phyloP scores from a whole-genome alignment of 768 basidiomycete species.

The Pleurotus cornucopiae region DNA sequence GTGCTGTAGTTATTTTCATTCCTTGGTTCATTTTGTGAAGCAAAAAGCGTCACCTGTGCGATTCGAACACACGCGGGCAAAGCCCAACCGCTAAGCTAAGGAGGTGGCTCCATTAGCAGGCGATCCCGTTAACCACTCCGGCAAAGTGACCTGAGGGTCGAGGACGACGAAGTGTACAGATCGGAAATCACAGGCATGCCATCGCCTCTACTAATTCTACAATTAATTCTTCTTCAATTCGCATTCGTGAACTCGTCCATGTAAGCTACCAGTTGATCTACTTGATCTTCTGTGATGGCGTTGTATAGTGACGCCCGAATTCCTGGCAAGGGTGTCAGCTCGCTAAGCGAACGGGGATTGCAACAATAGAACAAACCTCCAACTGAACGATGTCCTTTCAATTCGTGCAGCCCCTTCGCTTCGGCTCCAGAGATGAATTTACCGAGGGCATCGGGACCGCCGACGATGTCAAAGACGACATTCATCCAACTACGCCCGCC shows the following conservation, averaged over 20 bases:
- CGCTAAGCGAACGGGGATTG: neutral
- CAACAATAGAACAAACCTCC: conserved; percentile 32
- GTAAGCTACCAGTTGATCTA: conserved; percentile 55
- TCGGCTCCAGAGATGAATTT: conserved; percentile 82
- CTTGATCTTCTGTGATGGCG: conserved; percentile 74
- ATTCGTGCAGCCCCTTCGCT: conserved; percentile 70
- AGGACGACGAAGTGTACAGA: neutral
- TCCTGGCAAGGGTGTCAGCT: conserved; percentile 31
- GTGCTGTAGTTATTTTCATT: neutral
- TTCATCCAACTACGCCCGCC: conserved; percentile 92
- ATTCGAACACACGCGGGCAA: conserved; percentile 25
- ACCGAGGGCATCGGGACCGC: conserved; percentile 66
- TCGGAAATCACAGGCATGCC: neutral
- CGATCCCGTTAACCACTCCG: conserved; percentile 25
- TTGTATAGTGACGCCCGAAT: conserved; percentile 88
- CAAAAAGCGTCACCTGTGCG: conserved; percentile 20
- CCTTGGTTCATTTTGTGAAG: neutral
- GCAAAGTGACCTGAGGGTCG: conserved; percentile 17
- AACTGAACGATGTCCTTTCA: conserved; percentile 89
- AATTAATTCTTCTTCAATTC: neutral
- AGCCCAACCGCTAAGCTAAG: conserved; percentile 16
- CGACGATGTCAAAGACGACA: conserved; percentile 72
- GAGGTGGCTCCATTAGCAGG: conserved; percentile 16
- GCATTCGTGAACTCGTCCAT: conserved; percentile 47
- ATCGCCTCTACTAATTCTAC: neutral